Conservation (phyloP, 345 rosid species). For the Sisymbrium irio region DNA sequence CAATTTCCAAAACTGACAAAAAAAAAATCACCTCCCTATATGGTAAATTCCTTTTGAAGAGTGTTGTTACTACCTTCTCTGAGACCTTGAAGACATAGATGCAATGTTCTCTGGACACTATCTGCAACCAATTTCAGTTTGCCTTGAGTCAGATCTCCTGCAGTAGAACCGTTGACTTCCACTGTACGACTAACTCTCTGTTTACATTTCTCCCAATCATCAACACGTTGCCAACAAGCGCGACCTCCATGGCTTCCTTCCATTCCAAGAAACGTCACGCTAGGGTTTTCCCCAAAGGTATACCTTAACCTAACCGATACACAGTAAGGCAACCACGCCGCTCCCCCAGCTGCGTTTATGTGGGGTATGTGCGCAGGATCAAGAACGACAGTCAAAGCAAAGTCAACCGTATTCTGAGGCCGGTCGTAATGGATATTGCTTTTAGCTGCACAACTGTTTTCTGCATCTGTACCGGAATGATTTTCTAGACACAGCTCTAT, state of each 20-base stretch:
- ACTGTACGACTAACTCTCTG: conserved; percentile 69
- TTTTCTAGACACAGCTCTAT: conserved; percentile 93
- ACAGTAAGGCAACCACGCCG: conserved; percentile 97
- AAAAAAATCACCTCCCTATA: neutral
- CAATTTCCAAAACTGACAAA: conserved; percentile 25
- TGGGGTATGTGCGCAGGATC: conserved; percentile 89
- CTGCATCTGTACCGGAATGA: conserved; percentile 64
- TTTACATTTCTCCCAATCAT: conserved; percentile 95
- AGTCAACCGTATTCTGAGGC: conserved; percentile 78
- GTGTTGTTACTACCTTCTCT: conserved; percentile 51
- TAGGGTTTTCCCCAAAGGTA: conserved; percentile 64
- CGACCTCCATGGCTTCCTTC: conserved; percentile 99
- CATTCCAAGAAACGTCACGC: conserved; percentile 69
- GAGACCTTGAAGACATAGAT: conserved; percentile 70
- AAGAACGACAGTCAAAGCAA: conserved; percentile 84
- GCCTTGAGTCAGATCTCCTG: conserved; percentile 65
- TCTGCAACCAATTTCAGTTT: conserved; percentile 81
- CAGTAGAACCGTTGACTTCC: conserved; percentile 47
- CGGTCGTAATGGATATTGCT: conserved; percentile 89
- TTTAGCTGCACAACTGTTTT: conserved; percentile 54
- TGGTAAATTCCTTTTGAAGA: conserved; percentile 33
- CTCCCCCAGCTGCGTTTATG: conserved; percentile 93
- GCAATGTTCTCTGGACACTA: conserved; percentile 65
- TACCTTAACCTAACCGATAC: conserved; percentile 84
- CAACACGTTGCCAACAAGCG: conserved; percentile 77